phyloP scores from a whole-genome alignment of 176 grass and related monocot species.

The Hordeum marinum region DNA sequence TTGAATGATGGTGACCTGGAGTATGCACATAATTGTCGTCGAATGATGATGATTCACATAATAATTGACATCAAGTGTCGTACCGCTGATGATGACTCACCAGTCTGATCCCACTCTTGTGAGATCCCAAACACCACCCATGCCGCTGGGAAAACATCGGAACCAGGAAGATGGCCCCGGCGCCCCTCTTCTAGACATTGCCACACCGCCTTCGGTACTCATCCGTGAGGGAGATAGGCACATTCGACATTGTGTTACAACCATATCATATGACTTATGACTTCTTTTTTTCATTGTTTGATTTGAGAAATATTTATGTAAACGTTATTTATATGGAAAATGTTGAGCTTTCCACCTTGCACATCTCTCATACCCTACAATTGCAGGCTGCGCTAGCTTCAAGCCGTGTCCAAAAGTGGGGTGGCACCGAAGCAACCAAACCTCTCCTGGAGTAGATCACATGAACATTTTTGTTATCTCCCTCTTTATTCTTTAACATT shows the following conservation, averaged over 20 bases:
- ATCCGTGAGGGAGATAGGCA: too few species aligned
- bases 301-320: not conserved
- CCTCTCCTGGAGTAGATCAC: conserved; percentile 1
- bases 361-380: not conserved
- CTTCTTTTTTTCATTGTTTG: not conserved
- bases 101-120: too few species aligned
- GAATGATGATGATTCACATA: too few species aligned
- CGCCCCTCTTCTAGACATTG: too few species aligned
- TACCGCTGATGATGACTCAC: too few species aligned
- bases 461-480: not conserved
- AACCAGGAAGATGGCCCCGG: too few species aligned
- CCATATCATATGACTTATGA: not conserved
- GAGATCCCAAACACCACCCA: too few species aligned
- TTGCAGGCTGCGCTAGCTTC: conserved; percentile 40
- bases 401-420: conserved; percentile 33
- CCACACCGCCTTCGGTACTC: too few species aligned
- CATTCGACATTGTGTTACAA: not conserved
- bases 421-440: conserved; percentile 10
- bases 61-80: too few species aligned
- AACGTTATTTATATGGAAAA: not conserved
- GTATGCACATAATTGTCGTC: too few species aligned
- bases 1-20: too few species aligned
- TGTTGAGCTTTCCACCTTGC: not conserved
- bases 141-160: too few species aligned
- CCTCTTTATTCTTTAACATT: not conserved